Base-by-base conservation (phyloP, 192 early-diverging fungal genomes). In the Umbelopsis sp. region DNA sequence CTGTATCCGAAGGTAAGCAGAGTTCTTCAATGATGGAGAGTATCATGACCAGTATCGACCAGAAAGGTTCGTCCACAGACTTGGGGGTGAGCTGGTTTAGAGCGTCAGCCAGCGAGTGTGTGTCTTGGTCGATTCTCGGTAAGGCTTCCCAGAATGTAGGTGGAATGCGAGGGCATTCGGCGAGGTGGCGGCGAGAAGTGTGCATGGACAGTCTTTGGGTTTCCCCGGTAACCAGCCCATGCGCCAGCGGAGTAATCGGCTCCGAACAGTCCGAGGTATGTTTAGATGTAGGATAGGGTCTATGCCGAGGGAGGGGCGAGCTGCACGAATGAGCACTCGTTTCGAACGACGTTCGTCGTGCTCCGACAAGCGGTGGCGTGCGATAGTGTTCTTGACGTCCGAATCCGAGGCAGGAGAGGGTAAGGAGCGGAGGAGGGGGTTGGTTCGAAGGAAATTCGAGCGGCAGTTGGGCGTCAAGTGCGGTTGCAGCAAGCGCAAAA, bases 241-340 rank as follows among this genome's bases (percentile, higher is more conserved):
- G 10, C 41, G 52, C 69, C 69, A 70, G 8, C 69, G 69, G 11
- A 70, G 17, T 1, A 70, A 1, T 21, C 69, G 69, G 38, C 52
- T 70, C 0, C 69, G 17, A 10, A 56, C 52, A 11, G 24, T 7
- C 12, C 36, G 14, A 36, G 69, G n/a, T n/a, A 44, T 1, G 36
- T 21, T 20, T 34, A 36, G 34, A 1, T 12, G 32, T 2, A 70
- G 36, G 21, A 70, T 45, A 24, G 38, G 69, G 38, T 70, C 52
- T 0, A 56, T 20, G 10, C 47, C 36, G 4, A 70, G 47, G 47
- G 1, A 2, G 67, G 26, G 49, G 11, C 49, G 49, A 7, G 49
- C 7, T 14, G 49, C 20, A 21, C 9, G 49, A 44, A 4, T 51
- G 49, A n/a, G 49, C 9, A 20, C 20, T 51, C 21, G 49, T 51